A percentile compares a stretch with the other conserved stretches of the same genome.
Conservation (phyloP, 805 yeast species). For the Yarrowia sp. region DNA sequence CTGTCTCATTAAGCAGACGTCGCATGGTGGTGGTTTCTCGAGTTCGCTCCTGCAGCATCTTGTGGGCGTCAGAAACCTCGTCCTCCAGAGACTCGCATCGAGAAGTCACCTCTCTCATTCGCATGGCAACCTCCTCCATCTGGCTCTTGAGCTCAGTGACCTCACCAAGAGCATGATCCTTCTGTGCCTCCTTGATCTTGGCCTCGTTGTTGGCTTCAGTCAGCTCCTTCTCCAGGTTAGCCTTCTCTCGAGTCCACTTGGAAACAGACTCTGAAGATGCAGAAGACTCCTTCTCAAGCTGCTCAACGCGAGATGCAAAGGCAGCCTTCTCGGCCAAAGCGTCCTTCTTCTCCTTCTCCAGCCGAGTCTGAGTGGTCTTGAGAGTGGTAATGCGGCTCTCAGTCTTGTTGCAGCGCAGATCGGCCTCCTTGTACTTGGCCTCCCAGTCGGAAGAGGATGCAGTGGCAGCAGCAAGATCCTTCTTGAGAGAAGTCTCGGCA, state of each 20-base stretch:
- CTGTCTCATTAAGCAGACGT: conserved; percentile 63
- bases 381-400: conserved; percentile 31
- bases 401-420: conserved; percentile 42
- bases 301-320: background rate
- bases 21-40: conserved; percentile 75
- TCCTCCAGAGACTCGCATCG: conserved; percentile 70
- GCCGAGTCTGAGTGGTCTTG: conserved; percentile 20
- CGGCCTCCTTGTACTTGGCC: conserved; percentile 37
- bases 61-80: conserved; percentile 73
- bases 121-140: conserved; percentile 46
- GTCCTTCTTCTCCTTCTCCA: conserved; percentile 29
- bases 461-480: conserved; percentile 42
- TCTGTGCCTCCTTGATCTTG: conserved; percentile 13
- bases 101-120: conserved; percentile 60
- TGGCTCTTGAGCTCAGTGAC: conserved; percentile 33
- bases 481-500: conserved; percentile 37
- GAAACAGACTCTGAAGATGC: conserved; percentile 9
- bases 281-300: conserved; percentile 3
- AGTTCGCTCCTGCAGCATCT: conserved; percentile 72
- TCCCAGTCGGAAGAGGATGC: conserved; percentile 40
- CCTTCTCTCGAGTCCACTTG: conserved; percentile 3
- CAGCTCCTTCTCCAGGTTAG: conserved; percentile 11
- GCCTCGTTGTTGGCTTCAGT: conserved; percentile 2
- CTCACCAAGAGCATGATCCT: conserved; percentile 3
- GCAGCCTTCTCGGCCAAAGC: conserved; percentile 15